Base-by-base conservation (phyloP, 345 rosid genomes). In the Dovyalis caffra region DNA sequence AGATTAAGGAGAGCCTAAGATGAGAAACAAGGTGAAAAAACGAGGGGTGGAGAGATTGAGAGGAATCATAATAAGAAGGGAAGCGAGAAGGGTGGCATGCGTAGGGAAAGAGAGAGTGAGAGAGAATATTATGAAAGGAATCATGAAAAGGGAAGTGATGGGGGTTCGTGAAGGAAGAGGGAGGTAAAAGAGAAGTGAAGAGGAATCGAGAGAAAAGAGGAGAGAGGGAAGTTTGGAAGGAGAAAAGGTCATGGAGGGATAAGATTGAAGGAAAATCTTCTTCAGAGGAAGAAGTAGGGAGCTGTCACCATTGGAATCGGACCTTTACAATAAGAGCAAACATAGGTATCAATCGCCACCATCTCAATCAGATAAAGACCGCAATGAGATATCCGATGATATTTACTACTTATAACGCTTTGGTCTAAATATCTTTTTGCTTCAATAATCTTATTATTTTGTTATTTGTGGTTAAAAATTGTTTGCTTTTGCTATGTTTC, bases 311-410 rank as follows among this genome's bases (percentile, higher is more conserved):
- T 51, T 51, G 25, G 25, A 21, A 51, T 80, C 80, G 5, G 91
- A 88, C 78, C 87, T 74, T 61, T 86, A 76, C 68, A 64, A 72
- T 28, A 86, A 85, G 80, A 86, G 87, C 80, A 81, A 86, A 71
- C 92, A 73, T 49, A 85, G 89, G 72, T 91, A 94, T 67, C 80
- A 37, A 49, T 92, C 97, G 1, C 92, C 95, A 3, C 78, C 3
- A 40, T 75, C 76, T 64, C 78, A 73, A 67, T 74, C 78, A 75
- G 85, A 78, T 38, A 82, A 86, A 80, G 80, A 82, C 56, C 88
- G 60, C 60, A 86, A 86, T 37, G 91, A 95, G 98, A 98, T 92
- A 78, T 78, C 81, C 80, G 82, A 72, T 87, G 80, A 84, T 82
- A 79, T 77, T 80, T 68, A 78, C 53, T 73, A 77, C 78, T 72